These are phyloP conservation scores for Exophiala dermatitidis DNA, from an alignment of 2,329 filamentous ascomycete genomes.

Conservation along the genomic window DNA sequence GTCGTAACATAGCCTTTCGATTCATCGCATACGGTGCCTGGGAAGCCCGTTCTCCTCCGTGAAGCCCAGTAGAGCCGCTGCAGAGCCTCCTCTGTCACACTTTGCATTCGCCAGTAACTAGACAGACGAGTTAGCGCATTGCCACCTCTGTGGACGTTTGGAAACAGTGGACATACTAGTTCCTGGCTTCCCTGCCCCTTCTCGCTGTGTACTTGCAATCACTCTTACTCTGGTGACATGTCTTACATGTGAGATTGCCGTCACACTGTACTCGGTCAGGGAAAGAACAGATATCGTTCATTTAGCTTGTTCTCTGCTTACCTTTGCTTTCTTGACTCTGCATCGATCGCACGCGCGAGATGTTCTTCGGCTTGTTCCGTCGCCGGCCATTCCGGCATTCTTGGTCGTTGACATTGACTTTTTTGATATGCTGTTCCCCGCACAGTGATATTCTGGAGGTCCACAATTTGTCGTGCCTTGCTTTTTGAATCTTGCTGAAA, in stretches of 20 bases:
- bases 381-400: background rate
- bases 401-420: background rate
- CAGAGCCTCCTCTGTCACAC: constrained; percentile 11
- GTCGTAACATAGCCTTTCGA: constrained; percentile 6
- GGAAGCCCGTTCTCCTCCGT: constrained; percentile 8
- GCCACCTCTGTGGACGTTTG: background rate
- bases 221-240: constrained; percentile 6
- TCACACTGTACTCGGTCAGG: constrained; percentile 9
- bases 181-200: constrained; percentile 10
- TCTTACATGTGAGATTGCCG: constrained; percentile 7
- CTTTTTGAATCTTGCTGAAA: no score
- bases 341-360: constrained; percentile 15
- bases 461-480: no score
- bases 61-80: constrained; percentile 16
- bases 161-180: constrained; percentile 7
- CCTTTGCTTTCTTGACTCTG: constrained; percentile 17
- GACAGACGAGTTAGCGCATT: background rate
- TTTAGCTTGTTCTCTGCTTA: background rate
- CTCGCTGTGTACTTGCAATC: constrained; percentile 10
- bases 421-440: background rate
- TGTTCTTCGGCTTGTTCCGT: constrained; percentile 1
- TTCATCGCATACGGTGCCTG: constrained; percentile 12
- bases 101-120: constrained; percentile 16
- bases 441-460: no score
- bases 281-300: background rate